Evolutionary conservation across 164 flowering plant genomes (phyloP), one percentile per base, ranked within the genome.

Genomic region (Amborella trichopoda): DNA sequence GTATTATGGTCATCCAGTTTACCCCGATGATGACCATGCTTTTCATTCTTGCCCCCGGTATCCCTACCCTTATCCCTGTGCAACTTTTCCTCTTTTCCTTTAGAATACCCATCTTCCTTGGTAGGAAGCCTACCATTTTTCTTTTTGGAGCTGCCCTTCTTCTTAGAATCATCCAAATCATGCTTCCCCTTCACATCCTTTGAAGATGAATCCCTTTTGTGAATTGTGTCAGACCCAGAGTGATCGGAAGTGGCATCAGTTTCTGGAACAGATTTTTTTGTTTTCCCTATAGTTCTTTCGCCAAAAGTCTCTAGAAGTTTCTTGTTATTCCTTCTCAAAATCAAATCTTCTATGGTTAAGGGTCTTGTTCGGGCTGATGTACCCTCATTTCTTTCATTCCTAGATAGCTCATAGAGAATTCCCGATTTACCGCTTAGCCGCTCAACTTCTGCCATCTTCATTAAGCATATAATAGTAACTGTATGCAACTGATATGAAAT

Each of bases 351-450:
- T 62, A 62, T 82, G 62, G 81, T 88, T 42, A 73, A 64, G 38
- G 99, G 97, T 56, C 99, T 76, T 46, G 96, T 88, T 47, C 97
- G 67, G 48, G 99, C 99, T 51, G 96, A 67, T 50, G 82, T 79
- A 38, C 84, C 95, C 34, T 70, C 94, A 60, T 61, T 33, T 33
- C 18, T 6, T n/a, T 61, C 25, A 57, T 58, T 63, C 34, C 16
- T 27, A 9, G 64, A 52, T 21, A 50, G 38, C 40, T 50, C 63
- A 52, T 40, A 33, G 42, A 41, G 48, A n/a, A 12, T 63, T 20
- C 48, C 56, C 42, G 59, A 17, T 36, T 55, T 69, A 46, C 55
- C 77, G 43, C 62, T 70, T 26, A 40, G 55, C 48, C 50, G 59
- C 64, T 55, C 57, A 30, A 56, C 54, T 58, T 71, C 58, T 53